Evolutionary conservation across 1,284 basidiomycete genomes (phyloP), one percentile per base, ranked within the genome.

Genomic region (Heliocybe sulcata): DNA sequence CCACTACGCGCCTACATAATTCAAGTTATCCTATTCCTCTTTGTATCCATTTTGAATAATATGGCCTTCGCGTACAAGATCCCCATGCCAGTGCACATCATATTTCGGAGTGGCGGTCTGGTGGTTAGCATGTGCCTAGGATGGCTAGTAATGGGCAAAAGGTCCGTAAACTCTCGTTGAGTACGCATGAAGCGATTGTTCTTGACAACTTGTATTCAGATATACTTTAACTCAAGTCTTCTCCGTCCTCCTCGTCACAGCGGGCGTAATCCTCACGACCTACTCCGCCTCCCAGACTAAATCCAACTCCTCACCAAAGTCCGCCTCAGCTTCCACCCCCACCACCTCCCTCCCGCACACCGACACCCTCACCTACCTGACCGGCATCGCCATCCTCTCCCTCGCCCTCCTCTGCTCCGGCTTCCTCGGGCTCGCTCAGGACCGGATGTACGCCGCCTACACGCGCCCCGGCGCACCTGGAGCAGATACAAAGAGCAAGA

Each of bases 1-100:
- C 92, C 94, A 0, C 66, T 98, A 20, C 68, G 72, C 12, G 75
- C 87, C 10, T 96, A 96, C 76, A 64, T 87, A 20, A 72, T 87
- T 0, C 94, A 97, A 70, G 94, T 97, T 48, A 75, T 77, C 1
- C 75, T 98, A 42, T 96, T 95, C 70, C 87, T 91, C 58, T 68
- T 79, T 6, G 80, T 94, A 55, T 93, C 89, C n/a, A 66, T 87
- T 55, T 74, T 98, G 63, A 98, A 98, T 72, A 98, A 97, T 70
- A 83, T 82, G 23, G 94, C 93, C 0, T 97, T 98, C 66, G 90
- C 83, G 2, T 94, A 83, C 63, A 70, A 80, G 56, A 89, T 97
- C 56, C 94, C 94, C 14, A 92, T 97, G 82, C 74, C 91, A 0
- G 88, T 98, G 1, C 94, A 98, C 68, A 97, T 98, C 67, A 91